A percentile compares a stretch with the other conserved stretches of the same genome.
Conservation (phyloP, 768 basidiomycete species). For the Amanita pseudoporphyria region DNA sequence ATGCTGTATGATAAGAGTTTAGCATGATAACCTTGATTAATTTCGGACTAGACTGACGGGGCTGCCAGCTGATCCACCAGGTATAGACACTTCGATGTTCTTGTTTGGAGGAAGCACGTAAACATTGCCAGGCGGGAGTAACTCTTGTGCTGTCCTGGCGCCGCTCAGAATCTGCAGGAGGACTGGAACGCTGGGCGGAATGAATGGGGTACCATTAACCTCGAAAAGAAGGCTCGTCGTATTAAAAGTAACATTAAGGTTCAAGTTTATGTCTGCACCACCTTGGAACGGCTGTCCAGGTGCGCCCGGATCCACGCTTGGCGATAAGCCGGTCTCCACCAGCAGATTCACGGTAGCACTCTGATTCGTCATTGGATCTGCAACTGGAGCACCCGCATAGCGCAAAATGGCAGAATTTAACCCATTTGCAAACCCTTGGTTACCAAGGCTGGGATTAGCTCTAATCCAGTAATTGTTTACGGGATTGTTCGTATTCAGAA, state of each 20-base stretch:
- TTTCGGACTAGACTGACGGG: background rate
- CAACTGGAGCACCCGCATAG: constrained; percentile 30
- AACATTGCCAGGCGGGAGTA: constrained; percentile 40
- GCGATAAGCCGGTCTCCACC: constrained; percentile 6
- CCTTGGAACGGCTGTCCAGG: constrained; percentile 15
- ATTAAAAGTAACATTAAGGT: constrained; percentile 14
- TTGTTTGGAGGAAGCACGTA: constrained; percentile 36
- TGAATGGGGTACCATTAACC: constrained; percentile 23
- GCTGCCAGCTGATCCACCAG: background rate
- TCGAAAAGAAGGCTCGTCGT: constrained; percentile 11
- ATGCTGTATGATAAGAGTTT: constrained; percentile 15
- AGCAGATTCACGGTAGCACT: background rate
- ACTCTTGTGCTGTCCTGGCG: constrained; percentile 30
- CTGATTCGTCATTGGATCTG: constrained; percentile 25
- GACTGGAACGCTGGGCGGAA: constrained; percentile 37
- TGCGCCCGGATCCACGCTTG: constrained; percentile 11
- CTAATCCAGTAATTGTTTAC: constrained; percentile 37
- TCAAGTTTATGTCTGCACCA: constrained; percentile 16
- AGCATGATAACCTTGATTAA: background rate
- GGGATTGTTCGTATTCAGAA: constrained; percentile 27
- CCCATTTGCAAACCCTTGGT: constrained; percentile 23
- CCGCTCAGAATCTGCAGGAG: constrained; percentile 54
- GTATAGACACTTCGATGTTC: constrained; percentile 18
- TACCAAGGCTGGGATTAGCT: constrained; percentile 21
- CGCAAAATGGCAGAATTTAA: constrained; percentile 46